phyloP scores from a whole-genome alignment of 306 rosid species.

The Lathyrus oleraceus region DNA sequence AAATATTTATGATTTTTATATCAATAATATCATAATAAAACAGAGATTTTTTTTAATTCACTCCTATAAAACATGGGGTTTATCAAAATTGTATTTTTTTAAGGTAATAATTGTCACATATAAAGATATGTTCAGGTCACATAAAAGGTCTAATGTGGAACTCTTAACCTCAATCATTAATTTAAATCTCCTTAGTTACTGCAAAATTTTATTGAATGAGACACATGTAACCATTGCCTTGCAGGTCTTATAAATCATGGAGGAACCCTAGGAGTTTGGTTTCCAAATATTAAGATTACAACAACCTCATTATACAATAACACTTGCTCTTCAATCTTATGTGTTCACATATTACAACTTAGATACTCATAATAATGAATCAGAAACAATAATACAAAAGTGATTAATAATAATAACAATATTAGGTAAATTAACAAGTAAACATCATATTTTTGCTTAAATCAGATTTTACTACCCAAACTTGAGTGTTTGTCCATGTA shows the following conservation, averaged over 20 bases:
- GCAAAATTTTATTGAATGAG: neutral
- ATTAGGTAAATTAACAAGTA: constrained; percentile 31
- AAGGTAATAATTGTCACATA: too few relatives aligned
- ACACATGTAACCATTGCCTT: neutral
- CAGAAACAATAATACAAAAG: constrained; percentile 28
- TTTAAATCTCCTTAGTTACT: too few relatives aligned
- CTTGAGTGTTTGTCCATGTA: constrained; percentile 20
- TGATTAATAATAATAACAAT: constrained; percentile 13
- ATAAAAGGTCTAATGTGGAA: too few relatives aligned
- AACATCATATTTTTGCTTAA: constrained; percentile 39
- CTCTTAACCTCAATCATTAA: neutral
- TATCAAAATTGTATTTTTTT: too few relatives aligned
- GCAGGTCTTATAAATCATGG: neutral
- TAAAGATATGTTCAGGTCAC: too few relatives aligned
- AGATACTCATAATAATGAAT: constrained; percentile 47
- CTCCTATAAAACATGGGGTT: too few relatives aligned
- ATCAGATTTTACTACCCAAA: constrained; percentile 22
- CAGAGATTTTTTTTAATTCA: too few relatives aligned
- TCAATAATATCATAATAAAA: neutral
- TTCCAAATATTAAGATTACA: neutral
- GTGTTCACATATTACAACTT: constrained; percentile 52
- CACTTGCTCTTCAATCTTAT: constrained; percentile 41
- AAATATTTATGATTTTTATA: neutral
- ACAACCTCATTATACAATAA: constrained; percentile 30
- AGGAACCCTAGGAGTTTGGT: neutral